phyloP scores from a whole-genome alignment of 805 yeast species.

The Candida berthetii region DNA sequence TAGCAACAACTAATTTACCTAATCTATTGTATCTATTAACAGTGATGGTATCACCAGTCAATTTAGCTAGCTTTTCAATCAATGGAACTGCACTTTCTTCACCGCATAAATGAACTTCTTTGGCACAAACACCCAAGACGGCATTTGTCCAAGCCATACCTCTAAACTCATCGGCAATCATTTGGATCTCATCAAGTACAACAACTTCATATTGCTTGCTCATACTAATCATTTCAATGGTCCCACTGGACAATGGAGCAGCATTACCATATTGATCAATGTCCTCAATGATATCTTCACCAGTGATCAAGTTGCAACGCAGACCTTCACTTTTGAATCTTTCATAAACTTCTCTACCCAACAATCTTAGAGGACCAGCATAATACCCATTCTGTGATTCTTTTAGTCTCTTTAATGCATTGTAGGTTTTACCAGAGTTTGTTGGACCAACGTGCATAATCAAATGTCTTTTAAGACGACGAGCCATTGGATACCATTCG shows the following conservation, averaged over 20 bases:
- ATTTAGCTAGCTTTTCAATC: constrained; percentile 46
- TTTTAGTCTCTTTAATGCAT: constrained; percentile 66
- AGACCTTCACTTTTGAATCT: constrained; percentile 61
- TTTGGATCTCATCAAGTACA: constrained; percentile 93
- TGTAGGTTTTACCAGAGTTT: constrained; percentile 90
- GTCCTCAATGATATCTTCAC: constrained; percentile 85
- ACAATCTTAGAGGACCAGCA: constrained; percentile 89
- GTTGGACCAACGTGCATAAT: constrained; percentile 98
- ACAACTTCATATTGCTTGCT: constrained; percentile 71
- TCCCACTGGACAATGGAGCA: constrained; percentile 80
- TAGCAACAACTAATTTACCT: constrained; percentile 60
- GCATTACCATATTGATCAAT: constrained; percentile 61
- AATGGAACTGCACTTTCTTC: constrained; percentile 80
- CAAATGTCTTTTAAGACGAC: constrained; percentile 70
- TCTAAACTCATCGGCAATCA: constrained; percentile 73
- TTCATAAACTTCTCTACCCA: constrained; percentile 90
- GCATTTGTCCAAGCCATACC: constrained; percentile 97
- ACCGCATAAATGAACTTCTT: constrained; percentile 89
- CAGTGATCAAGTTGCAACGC: constrained; percentile 82
- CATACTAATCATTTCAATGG: constrained; percentile 88
- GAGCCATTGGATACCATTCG: constrained; percentile 82
- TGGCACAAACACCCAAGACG: constrained; percentile 77
- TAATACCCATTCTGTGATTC: constrained; percentile 71
- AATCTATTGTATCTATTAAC: constrained; percentile 68
- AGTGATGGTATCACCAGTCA: constrained; percentile 79